These are phyloP conservation scores for Mangifera indica DNA, from an alignment of 345 rosid genomes.

Conservation along the genomic window DNA sequence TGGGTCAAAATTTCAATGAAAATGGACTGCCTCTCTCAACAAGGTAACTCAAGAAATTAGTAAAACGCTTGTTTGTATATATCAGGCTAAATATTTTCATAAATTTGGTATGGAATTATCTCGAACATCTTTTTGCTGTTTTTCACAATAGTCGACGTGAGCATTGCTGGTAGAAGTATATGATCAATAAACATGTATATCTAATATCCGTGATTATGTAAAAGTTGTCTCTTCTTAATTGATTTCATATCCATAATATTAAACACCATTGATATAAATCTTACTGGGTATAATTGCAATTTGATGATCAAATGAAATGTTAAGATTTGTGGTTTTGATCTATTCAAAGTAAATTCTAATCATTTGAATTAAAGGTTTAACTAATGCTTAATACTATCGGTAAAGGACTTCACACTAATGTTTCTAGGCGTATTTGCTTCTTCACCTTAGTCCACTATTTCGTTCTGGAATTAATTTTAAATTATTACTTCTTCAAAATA, in stretches of 20 bases:
- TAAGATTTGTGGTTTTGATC: not conserved
- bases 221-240: no score
- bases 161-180: not conserved
- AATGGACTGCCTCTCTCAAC: slow-evolving; percentile 30
- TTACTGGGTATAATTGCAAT: not conserved
- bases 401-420: not conserved
- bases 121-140: not conserved
- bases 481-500: not conserved
- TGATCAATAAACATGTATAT: no score
- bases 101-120: slow-evolving; percentile 1
- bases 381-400: not conserved
- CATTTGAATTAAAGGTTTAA: not conserved
- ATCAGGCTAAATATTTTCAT: not conserved
- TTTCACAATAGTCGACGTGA: no score
- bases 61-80: not conserved
- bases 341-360: not conserved
- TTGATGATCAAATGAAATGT: not conserved
- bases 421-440: not conserved
- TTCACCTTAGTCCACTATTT: not conserved
- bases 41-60: slow-evolving; percentile 43
- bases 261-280: no score
- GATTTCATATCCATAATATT: no score
- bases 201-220: no score
- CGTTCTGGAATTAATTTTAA: not conserved
- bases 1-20: slow-evolving; percentile 34